phyloP scores from a whole-genome alignment of 2,329 filamentous ascomycete genomes.

The Fragosphaeria purpurea region DNA sequence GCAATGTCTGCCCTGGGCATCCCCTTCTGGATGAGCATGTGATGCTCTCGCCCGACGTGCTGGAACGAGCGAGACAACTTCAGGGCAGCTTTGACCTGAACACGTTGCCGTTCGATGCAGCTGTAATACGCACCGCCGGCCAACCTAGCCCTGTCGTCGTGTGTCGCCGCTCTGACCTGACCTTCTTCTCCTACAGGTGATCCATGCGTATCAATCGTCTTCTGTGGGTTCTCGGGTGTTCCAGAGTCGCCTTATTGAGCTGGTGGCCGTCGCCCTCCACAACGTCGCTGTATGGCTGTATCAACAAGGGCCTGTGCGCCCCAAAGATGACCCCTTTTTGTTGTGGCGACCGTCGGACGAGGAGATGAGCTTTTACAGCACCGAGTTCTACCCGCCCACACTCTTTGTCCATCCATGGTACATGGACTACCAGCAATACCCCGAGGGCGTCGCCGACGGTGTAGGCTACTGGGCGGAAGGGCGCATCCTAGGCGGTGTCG shows the following conservation, averaged over 20 bases:
- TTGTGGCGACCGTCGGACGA: slow-evolving; percentile 15
- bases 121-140: too few relatives aligned
- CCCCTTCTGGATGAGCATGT: slow-evolving; percentile 14
- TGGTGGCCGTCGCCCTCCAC: slow-evolving; percentile 20
- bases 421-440: slow-evolving; percentile 18
- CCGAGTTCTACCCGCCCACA: slow-evolving; percentile 10
- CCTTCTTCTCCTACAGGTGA: background rate
- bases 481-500: slow-evolving; percentile 18
- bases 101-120: background rate
- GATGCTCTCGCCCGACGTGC: slow-evolving; percentile 12
- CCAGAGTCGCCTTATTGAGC: slow-evolving; percentile 21
- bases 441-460: slow-evolving; percentile 17
- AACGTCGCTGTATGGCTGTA: slow-evolving; percentile 19
- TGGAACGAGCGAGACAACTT: slow-evolving; percentile 13
- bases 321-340: slow-evolving; percentile 16
- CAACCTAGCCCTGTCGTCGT: too few relatives aligned
- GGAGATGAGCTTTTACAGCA: slow-evolving; percentile 2
- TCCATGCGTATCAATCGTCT: slow-evolving; percentile 16
- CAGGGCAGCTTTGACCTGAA: slow-evolving; percentile 10
- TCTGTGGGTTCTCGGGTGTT: slow-evolving; percentile 17
- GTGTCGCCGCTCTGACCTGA: too few relatives aligned
- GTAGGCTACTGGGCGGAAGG: slow-evolving; percentile 21
- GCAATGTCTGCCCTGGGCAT: slow-evolving; percentile 1
- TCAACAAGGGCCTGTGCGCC: slow-evolving; percentile 11
- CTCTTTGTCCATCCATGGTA: slow-evolving; percentile 20